Percentiles rank a stretch among this genome's conserved stretches.
Evolutionary conservation across 2,329 filamentous ascomycete species (phyloP).

Genomic region (Phaeosphaeria sp.): DNA sequence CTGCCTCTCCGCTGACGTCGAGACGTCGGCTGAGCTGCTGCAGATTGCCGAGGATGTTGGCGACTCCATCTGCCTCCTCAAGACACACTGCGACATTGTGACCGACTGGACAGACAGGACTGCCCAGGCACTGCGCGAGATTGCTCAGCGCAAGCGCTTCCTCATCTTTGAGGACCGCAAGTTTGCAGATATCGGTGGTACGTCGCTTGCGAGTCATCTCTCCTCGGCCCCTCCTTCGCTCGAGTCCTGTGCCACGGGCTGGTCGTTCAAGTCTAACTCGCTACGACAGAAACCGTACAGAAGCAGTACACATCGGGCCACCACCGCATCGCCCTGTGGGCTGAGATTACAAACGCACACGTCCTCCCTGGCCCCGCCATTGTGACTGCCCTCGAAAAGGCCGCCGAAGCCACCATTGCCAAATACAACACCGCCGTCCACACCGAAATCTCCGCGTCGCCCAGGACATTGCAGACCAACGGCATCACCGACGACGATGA

Average conservation of each 20-base stretch:
- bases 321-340: slow-evolving; percentile 59
- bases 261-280: slow-evolving; percentile 12
- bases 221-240: not conserved
- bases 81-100: slow-evolving; percentile 68
- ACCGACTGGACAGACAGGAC: slow-evolving; percentile 66
- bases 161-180: slow-evolving; percentile 63
- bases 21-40: slow-evolving; percentile 62
- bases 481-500: slow-evolving; percentile 36
- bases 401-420: slow-evolving; percentile 54
- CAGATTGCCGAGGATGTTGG: slow-evolving; percentile 64
- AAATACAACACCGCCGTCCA: slow-evolving; percentile 59
- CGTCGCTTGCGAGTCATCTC: slow-evolving; percentile 18
- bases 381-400: slow-evolving; percentile 57
- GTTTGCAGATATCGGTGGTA: slow-evolving; percentile 64
- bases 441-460: slow-evolving; percentile 56
- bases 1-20: slow-evolving; percentile 64
- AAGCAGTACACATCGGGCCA: slow-evolving; percentile 61
- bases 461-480: slow-evolving; percentile 30
- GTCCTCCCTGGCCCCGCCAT: slow-evolving; percentile 61
- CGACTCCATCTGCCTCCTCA: slow-evolving; percentile 66
- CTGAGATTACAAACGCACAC: slow-evolving; percentile 60
- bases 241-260: not conserved
- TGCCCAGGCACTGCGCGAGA: slow-evolving; percentile 55
- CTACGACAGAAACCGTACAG: slow-evolving; percentile 57
- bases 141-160: slow-evolving; percentile 58